Evolutionary conservation across 2,329 filamentous ascomycete species (phyloP), one percentile per base, ranked within the genome.

Genomic region (Juglanconis sp.): DNA sequence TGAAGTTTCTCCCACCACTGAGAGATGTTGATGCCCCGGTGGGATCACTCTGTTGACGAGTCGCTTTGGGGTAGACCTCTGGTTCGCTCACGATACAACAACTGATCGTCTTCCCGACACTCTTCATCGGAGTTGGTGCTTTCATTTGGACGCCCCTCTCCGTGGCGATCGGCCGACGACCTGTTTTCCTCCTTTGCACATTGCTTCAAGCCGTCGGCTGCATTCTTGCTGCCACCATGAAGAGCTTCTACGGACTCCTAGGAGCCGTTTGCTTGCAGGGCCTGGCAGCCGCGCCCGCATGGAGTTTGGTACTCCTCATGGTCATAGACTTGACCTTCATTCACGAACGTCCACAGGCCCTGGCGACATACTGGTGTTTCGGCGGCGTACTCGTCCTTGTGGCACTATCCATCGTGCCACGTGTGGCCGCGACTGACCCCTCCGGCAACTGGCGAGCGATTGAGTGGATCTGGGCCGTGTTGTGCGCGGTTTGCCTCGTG

Each of bases 271-370:
- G 44, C n/a, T 1, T 47, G 15, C 15, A 24, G 44, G 44, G 44
- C 44, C 10, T 47, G n/a, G n/a, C 24, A 17, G 5, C 44, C 9
- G 44, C 44, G n/a, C 9, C 44, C 3, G 44, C 44, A 9, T 47
- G 44, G 44, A 47, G 44, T 6, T 8, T 47, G 24, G 24, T 8
- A 24, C 44, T 75, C 4, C 63, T 76, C 1, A 70, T 72, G 54
- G 59, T 76, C 10, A 71, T 76, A 31, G 73, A 76, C 53, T 59
- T 76, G 51, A 74, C 73, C 0, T 76, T 73, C 63, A 74, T 76
- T 42, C 68, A 74, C 53, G 69, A 75, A 59, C 68, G 74, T 7
- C 70, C 74, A 0, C 65, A 65, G 34, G 70, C 68, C 2, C 65
- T 76, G 24, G 72, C 73, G 1, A 59, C 72, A 4, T 68, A 71